Base-by-base conservation (phyloP, 805 yeast species). In the Candida sonorensis region DNA sequence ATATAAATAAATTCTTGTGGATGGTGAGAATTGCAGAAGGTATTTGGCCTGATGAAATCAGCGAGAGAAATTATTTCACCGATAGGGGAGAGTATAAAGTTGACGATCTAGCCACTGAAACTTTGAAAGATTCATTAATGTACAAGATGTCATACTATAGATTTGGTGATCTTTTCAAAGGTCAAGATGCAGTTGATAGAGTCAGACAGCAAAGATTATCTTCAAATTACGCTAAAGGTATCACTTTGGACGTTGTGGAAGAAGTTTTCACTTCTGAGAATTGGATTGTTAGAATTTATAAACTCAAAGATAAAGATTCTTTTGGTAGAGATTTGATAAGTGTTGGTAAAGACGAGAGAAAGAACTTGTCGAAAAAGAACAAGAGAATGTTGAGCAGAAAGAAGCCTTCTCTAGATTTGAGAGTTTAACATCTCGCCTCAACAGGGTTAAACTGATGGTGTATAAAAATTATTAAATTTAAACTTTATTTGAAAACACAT, bases 21-120 rank as follows among this genome's bases (percentile, higher is more conserved):
- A 92, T 92, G 99, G 87, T 92, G 18, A 76, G 98, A 59, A 92
- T 92, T 45, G 75, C 96, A n/a, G 95, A 92, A 61, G 98, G 98
- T 34, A 85, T 92, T 38, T 92, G 99, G 99, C 99, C 98, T 1
- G 97, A 92, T n/a, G 97, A 92, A 54, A 78, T 92, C 37, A 72
- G 67, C 45, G 98, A 92, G 63, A 67, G 92, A 42, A 72, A 77
- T 44, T 92, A 65, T 62, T 92, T 88, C 70, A 82, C 88, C 15
- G 74, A 75, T 5, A 62, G 75, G 34, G 97, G 97, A 40, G 96
- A 87, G 58, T 92, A 86, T 58, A 77, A 77, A 50, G 81, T 92
- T 34, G 97, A 92, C 56, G 75, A 71, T 36, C 63, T 63, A 21
- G 97, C 97, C 11, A 64, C 96, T 3, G 65, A 75, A 17, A 70